Evolutionary conservation across 208 protist species (phyloP).

Genomic region (Porcisia deanei): DNA sequence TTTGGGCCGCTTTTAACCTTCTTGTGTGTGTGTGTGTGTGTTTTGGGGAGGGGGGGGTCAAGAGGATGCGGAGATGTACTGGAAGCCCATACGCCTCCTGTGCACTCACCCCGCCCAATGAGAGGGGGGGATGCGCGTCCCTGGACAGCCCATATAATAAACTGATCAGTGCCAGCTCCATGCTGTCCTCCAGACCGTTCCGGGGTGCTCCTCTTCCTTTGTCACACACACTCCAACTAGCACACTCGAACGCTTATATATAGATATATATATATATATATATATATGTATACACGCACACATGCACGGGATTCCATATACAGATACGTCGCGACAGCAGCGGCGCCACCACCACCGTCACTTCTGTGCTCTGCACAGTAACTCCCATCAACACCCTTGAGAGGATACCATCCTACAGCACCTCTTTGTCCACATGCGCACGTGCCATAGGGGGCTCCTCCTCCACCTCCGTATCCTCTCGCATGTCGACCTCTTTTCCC

Average conservation of each 20-base stretch:
- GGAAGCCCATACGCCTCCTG: too few species aligned
- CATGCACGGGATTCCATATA: background rate
- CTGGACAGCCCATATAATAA: too few species aligned
- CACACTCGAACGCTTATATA: conserved; percentile 2
- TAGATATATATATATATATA: background rate
- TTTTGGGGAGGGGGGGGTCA: too few species aligned
- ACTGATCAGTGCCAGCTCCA: too few species aligned
- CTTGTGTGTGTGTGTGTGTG: too few species aligned
- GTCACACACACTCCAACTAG: conserved; percentile 1
- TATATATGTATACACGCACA: conserved; percentile 8
- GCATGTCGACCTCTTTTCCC: background rate
- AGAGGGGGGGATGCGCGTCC: too few species aligned
- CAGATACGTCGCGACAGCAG: background rate
- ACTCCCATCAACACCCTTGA: too few species aligned
- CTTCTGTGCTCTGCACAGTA: background rate
- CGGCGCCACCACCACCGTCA: background rate
- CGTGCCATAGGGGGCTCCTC: background rate
- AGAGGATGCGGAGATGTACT: too few species aligned
- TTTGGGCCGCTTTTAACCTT: too few species aligned
- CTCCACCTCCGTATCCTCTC: background rate
- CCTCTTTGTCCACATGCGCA: background rate
- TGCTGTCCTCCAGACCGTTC: too few species aligned
- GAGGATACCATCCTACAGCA: background rate
- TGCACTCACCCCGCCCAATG: too few species aligned
- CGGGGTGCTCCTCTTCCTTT: too few species aligned